Conservation (phyloP, 2,329 filamentous ascomycete species). For the Cladosporium colombiae region DNA sequence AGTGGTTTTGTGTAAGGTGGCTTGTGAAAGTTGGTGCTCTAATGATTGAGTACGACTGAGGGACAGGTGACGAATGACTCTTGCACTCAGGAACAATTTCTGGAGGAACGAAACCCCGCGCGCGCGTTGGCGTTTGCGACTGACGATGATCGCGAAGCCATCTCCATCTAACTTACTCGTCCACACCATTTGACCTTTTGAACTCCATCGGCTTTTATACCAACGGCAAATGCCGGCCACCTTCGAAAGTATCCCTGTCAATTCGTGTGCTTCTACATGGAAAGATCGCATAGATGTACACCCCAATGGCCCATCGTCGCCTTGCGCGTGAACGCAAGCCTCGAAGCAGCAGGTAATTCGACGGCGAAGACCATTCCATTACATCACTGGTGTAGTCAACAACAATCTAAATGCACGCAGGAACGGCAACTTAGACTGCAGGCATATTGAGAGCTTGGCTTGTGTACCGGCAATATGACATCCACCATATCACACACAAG, state of each 20-base stretch:
- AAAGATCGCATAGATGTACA: not conserved
- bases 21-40: not conserved
- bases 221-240: not conserved
- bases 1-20: not conserved
- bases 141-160: not conserved
- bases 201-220: not conserved
- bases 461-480: no score
- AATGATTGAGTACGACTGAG: not conserved
- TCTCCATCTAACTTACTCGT: no score
- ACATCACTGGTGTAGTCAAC: no score
- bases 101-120: not conserved
- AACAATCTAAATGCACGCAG: no score
- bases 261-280: not conserved
- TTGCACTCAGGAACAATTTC: slow-evolving; percentile 7
- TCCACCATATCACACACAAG: not conserved
- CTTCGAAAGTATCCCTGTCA: not conserved
- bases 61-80: not conserved
- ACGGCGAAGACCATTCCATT: no score
- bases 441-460: no score
- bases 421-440: no score
- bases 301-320: no score
- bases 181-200: no score
- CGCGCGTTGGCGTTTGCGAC: no score
- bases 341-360: no score
- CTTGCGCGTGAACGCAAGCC: no score